phyloP scores from a whole-genome alignment of 2,329 filamentous ascomycete species.

The Trichoderma aggressivum region DNA sequence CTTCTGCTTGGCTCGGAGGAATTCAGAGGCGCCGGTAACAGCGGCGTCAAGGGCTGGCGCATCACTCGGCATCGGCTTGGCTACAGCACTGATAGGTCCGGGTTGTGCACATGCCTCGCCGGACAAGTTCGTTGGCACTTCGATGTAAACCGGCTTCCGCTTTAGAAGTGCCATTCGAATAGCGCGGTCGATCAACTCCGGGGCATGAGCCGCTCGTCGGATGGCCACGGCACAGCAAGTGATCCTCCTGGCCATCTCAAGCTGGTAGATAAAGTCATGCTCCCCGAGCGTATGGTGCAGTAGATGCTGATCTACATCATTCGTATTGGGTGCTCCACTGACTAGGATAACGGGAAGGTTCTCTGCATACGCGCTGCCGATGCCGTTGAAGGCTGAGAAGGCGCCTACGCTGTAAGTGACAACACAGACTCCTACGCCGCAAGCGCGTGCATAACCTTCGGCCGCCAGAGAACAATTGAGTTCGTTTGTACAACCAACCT shows the following conservation, averaged over 20 bases:
- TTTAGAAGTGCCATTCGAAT: background rate
- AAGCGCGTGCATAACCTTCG: background rate
- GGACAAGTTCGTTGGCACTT: background rate
- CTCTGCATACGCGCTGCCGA: slow-evolving; percentile 19
- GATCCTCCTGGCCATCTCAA: background rate
- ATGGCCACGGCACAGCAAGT: background rate
- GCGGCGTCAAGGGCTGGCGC: background rate
- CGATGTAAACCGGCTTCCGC: background rate
- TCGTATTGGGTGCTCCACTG: slow-evolving; percentile 19
- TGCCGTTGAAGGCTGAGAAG: slow-evolving; percentile 19
- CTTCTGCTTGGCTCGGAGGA: background rate
- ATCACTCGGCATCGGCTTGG: background rate
- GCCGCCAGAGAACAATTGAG: background rate
- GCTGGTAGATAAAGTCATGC: background rate
- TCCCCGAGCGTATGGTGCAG: background rate
- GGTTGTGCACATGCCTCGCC: background rate
- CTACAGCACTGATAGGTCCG: background rate
- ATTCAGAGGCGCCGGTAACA: background rate
- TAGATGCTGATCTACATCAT: background rate
- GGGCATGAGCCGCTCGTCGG: background rate
- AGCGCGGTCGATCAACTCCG: background rate
- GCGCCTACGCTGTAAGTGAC: slow-evolving; percentile 22
- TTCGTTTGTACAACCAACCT: background rate
- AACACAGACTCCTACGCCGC: slow-evolving; percentile 8
- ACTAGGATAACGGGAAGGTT: slow-evolving; percentile 19